These are phyloP conservation scores for Trichopus zeylanicus DNA, from an alignment of 116 monocot genomes.

Conservation along the genomic window DNA sequence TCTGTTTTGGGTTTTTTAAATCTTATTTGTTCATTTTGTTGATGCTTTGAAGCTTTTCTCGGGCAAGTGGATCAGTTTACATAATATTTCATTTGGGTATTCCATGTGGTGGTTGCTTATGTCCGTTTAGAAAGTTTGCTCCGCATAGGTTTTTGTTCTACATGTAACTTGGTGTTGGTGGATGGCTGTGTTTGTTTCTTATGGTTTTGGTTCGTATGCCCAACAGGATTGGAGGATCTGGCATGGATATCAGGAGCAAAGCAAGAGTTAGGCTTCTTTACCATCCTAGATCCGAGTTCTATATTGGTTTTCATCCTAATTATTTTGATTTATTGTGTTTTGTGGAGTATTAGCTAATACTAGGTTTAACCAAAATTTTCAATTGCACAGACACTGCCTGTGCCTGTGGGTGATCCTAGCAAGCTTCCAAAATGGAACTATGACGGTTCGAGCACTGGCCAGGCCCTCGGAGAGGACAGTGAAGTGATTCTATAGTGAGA, in stretches of 20 bases:
- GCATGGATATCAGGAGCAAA: slow-evolving; percentile 64
- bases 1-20: too few relatives aligned
- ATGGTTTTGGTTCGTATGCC: background rate
- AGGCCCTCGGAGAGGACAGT: slow-evolving; percentile 80
- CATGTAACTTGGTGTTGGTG: too few relatives aligned
- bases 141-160: too few relatives aligned
- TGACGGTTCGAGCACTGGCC: slow-evolving; percentile 90
- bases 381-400: slow-evolving; percentile 58
- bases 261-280: slow-evolving; percentile 31
- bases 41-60: too few relatives aligned
- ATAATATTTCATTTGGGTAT: too few relatives aligned
- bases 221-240: slow-evolving; percentile 63
- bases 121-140: too few relatives aligned
- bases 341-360: background rate
- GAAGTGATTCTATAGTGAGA: slow-evolving; percentile 89
- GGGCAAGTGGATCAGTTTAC: too few relatives aligned
- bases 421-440: slow-evolving; percentile 93
- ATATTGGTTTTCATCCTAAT: too few relatives aligned
- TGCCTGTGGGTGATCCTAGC: slow-evolving; percentile 62
- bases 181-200: background rate
- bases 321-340: background rate
- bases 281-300: too few relatives aligned
- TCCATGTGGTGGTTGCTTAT: too few relatives aligned
- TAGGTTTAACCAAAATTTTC: background rate
- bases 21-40: too few relatives aligned